Evolutionary conservation across 108 stramenopile species (phyloP).

Genomic region (Aureococcus anophagefferens): DNA sequence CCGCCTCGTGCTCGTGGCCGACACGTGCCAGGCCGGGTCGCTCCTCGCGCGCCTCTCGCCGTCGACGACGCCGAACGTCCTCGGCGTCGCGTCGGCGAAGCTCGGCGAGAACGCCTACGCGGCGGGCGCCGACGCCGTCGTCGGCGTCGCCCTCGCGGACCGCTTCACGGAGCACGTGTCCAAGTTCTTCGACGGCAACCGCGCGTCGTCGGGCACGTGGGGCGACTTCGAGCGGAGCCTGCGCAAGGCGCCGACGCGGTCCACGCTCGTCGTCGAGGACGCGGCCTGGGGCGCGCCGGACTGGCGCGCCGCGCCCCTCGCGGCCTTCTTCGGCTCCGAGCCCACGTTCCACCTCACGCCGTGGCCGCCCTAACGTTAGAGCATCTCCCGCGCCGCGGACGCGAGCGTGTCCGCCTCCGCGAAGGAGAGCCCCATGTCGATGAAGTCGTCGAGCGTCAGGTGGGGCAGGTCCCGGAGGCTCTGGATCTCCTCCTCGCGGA

Average conservation of each 20-base stretch:
- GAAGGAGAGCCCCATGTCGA: too few relatives aligned
- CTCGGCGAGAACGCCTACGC: conserved; percentile 67
- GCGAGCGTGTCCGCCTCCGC: too few relatives aligned
- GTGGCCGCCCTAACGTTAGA: too few relatives aligned
- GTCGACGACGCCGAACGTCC: conserved; percentile 49
- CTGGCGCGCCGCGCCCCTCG: background rate
- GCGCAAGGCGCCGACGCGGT: too few relatives aligned
- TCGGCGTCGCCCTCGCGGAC: conserved; percentile 62
- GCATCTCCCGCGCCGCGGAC: too few relatives aligned
- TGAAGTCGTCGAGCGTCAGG: too few relatives aligned
- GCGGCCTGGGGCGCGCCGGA: background rate
- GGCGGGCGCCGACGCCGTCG: conserved; percentile 40
- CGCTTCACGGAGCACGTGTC: conserved; percentile 50
- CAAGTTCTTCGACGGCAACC: conserved; percentile 18
- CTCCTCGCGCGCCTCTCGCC: conserved; percentile 4
- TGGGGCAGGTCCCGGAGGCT: too few relatives aligned
- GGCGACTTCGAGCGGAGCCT: conserved; percentile 3
- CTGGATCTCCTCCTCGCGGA: too few relatives aligned
- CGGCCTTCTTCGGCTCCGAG: background rate
- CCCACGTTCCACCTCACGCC: too few relatives aligned
- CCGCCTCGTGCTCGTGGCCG: conserved; percentile 66
- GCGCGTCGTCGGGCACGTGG: background rate
- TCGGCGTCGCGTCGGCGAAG: conserved; percentile 58
- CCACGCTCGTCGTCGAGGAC: background rate
- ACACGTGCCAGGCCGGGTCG: conserved; percentile 90